Percentiles rank a stretch among this genome's conserved stretches.
phyloP scores from a whole-genome alignment of 257 asterid species.

The Solanum rostratum region DNA sequence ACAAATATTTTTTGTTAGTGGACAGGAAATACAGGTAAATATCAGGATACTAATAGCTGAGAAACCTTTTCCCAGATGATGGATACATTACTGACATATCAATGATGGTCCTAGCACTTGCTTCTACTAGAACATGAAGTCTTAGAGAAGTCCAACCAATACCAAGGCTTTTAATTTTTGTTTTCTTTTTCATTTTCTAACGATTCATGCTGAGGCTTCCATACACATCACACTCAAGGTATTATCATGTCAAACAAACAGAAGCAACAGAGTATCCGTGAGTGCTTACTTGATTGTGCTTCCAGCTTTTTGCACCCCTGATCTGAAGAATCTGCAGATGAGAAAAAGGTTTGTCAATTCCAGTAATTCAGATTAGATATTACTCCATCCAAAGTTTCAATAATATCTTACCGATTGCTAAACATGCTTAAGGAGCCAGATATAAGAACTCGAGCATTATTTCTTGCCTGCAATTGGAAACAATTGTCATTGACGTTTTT shows the following conservation, averaged over 20 bases:
- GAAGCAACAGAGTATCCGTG: background rate
- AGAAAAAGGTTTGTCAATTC: background rate
- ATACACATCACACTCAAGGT: background rate
- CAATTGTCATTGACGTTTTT: background rate
- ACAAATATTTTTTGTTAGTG: background rate
- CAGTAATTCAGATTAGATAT: background rate
- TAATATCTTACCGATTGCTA: slow-evolving; percentile 19
- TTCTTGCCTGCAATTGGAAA: slow-evolving; percentile 25
- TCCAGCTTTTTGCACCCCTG: slow-evolving; percentile 31
- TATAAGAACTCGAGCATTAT: slow-evolving; percentile 28
- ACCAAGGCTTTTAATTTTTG: background rate
- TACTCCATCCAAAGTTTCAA: background rate
- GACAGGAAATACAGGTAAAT: background rate
- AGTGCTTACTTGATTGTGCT: slow-evolving; percentile 15
- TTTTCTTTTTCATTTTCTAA: background rate
- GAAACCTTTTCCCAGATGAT: background rate
- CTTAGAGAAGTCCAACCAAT: background rate
- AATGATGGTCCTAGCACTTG: background rate
- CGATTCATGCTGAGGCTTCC: background rate
- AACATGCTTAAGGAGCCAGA: slow-evolving; percentile 29
- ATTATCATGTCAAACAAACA: background rate
- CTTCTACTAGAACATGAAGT: background rate
- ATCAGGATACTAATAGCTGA: background rate
- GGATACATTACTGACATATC: background rate
- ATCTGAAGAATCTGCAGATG: slow-evolving; percentile 21